phyloP scores from a whole-genome alignment of 2,329 filamentous ascomycete genomes.

The Talaromyces marneffei region DNA sequence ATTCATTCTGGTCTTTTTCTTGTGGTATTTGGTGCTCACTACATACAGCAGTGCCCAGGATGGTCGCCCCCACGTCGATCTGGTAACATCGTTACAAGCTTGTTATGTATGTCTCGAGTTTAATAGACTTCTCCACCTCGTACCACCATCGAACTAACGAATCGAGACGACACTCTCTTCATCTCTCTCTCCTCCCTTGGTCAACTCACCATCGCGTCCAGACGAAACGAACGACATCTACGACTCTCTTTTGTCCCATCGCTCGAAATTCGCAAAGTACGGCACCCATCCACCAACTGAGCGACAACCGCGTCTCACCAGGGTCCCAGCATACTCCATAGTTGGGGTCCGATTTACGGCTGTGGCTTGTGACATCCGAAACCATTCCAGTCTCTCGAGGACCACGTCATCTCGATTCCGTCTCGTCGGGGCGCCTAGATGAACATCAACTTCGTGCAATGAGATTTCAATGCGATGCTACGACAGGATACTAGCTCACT shows the following conservation, averaged over 20 bases:
- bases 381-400: background rate
- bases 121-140: background rate
- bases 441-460: background rate
- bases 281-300: background rate
- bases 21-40: background rate
- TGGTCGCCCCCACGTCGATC: background rate
- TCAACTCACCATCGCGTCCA: background rate
- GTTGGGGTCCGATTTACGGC: slow-evolving; percentile 10
- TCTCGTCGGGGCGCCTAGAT: background rate
- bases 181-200: background rate
- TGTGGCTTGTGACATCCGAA: slow-evolving; percentile 4
- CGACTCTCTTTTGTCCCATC: background rate
- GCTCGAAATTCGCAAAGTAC: background rate
- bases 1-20: background rate
- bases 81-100: background rate
- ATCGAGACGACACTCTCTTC: background rate
- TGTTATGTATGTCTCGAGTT: background rate
- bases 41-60: background rate
- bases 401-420: background rate
- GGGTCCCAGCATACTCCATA: background rate
- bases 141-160: background rate
- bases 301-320: background rate
- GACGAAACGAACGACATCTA: background rate
- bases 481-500: slow-evolving; percentile 1
- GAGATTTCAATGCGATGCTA: slow-evolving; percentile 9